phyloP scores from a whole-genome alignment of 805 yeast genomes.

The Scheffersomyces lignosus region DNA sequence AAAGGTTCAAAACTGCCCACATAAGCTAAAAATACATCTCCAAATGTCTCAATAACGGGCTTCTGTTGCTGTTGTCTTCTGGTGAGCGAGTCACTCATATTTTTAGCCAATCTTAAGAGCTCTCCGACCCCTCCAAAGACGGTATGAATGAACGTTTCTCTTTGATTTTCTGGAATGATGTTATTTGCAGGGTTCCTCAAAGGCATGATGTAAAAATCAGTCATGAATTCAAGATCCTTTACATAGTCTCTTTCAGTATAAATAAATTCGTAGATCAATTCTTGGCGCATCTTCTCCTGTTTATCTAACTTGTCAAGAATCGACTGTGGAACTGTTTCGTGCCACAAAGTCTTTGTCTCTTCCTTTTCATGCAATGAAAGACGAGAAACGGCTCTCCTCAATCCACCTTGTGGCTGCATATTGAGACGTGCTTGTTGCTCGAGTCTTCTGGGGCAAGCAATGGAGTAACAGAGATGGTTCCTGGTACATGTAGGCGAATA shows the following conservation, averaged over 20 bases:
- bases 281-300: constrained; percentile 88
- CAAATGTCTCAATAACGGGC: constrained; percentile 82
- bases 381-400: constrained; percentile 71
- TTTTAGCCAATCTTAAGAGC: constrained; percentile 76
- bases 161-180: constrained; percentile 82
- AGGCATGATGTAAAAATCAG: constrained; percentile 94
- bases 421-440: constrained; percentile 95
- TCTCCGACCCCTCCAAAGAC: constrained; percentile 91
- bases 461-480: constrained; percentile 85
- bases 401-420: constrained; percentile 83
- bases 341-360: constrained; percentile 87
- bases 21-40: constrained; percentile 82
- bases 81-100: constrained; percentile 85
- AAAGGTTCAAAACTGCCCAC: constrained; percentile 91
- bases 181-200: constrained; percentile 69
- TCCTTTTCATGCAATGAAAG: constrained; percentile 66
- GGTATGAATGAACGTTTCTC: constrained; percentile 87
- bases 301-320: constrained; percentile 78
- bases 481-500: constrained; percentile 96
- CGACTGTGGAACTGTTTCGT: constrained; percentile 81
- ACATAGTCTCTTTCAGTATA: constrained; percentile 95
- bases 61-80: constrained; percentile 78
- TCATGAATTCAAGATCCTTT: constrained; percentile 86
- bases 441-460: constrained; percentile 92
- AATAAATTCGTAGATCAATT: constrained; percentile 88